phyloP scores from a whole-genome alignment of 2,329 filamentous ascomycete genomes.

The Clonostachys chloroleuca region DNA sequence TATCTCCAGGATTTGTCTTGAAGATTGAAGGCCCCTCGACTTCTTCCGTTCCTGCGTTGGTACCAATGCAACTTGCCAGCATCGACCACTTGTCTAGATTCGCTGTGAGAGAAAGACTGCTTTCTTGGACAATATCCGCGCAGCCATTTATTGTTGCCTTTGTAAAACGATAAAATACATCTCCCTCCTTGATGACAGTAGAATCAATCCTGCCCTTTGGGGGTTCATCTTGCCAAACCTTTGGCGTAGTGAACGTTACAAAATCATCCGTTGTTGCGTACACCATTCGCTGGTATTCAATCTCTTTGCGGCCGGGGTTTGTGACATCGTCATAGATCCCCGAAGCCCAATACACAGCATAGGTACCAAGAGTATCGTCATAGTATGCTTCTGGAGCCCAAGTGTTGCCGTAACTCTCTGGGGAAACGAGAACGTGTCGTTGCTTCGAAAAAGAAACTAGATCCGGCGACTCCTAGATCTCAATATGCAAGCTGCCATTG shows the following conservation, averaged over 20 bases:
- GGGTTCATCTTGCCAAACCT: slow-evolving; percentile 42
- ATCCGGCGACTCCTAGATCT: slow-evolving; percentile 42
- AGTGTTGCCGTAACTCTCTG: slow-evolving; percentile 39
- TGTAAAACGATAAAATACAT: slow-evolving; percentile 40
- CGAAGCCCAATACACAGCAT: slow-evolving; percentile 33
- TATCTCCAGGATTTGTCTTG: slow-evolving; percentile 38
- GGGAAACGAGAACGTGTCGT: slow-evolving; percentile 37
- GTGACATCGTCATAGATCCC: slow-evolving; percentile 25
- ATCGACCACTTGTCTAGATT: slow-evolving; percentile 32
- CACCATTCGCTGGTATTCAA: slow-evolving; percentile 34
- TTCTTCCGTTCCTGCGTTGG: slow-evolving; percentile 34
- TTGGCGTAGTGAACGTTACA: slow-evolving; percentile 34
- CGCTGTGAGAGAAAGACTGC: slow-evolving; percentile 30
- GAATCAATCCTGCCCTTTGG: slow-evolving; percentile 40
- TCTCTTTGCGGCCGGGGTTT: background rate
- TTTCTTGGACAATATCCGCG: slow-evolving; percentile 43
- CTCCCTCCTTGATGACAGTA: slow-evolving; percentile 34
- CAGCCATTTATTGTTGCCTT: slow-evolving; percentile 40
- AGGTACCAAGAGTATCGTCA: slow-evolving; percentile 27
- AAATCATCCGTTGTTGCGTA: slow-evolving; percentile 42
- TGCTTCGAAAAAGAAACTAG: slow-evolving; percentile 39
- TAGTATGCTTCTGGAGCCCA: slow-evolving; percentile 44
- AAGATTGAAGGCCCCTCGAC: slow-evolving; percentile 45
- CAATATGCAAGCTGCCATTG: slow-evolving; percentile 37
- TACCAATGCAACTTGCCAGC: slow-evolving; percentile 38